These are phyloP conservation scores for Plasmodium chabaudi DNA, from an alignment of 169 alveolate genomes.

Conservation along the genomic window DNA sequence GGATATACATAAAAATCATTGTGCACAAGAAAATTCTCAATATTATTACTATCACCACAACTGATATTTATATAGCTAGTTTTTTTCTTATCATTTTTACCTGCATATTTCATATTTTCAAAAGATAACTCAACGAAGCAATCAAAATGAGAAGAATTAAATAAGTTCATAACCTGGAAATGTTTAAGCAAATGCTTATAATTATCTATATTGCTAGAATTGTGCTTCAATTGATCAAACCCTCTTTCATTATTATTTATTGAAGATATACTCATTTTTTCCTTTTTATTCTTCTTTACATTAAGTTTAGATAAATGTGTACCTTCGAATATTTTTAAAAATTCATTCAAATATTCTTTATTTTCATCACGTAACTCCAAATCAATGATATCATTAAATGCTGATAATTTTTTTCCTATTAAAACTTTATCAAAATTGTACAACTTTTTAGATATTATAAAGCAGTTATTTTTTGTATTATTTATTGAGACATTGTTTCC, in stretches of 20 bases:
- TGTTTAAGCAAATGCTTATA: constrained; percentile 41
- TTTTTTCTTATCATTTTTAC: background rate
- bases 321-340: constrained; percentile 28
- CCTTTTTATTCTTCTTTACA: background rate
- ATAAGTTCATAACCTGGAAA: constrained; percentile 49
- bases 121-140: constrained; percentile 66
- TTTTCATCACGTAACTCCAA: constrained; percentile 25
- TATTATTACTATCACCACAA: background rate
- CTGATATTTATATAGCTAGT: background rate
- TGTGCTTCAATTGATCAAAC: background rate
- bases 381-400: constrained; percentile 30
- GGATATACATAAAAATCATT: constrained; percentile 73
- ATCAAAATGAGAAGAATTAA: constrained; percentile 44
- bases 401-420: constrained; percentile 23
- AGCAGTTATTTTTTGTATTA: constrained; percentile 22
- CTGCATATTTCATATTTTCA: constrained; percentile 10
- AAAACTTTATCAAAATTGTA: constrained; percentile 60
- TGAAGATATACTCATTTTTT: background rate
- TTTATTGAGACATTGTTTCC: constrained; percentile 43
- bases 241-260: constrained; percentile 1
- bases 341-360: constrained; percentile 35
- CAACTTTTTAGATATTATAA: constrained; percentile 21
- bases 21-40: constrained; percentile 14
- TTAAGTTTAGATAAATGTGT: constrained; percentile 29
- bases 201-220: constrained; percentile 24